These are phyloP conservation scores for Pyrrhoderma noxium DNA, from an alignment of 1,284 basidiomycete species.

Conservation along the genomic window DNA sequence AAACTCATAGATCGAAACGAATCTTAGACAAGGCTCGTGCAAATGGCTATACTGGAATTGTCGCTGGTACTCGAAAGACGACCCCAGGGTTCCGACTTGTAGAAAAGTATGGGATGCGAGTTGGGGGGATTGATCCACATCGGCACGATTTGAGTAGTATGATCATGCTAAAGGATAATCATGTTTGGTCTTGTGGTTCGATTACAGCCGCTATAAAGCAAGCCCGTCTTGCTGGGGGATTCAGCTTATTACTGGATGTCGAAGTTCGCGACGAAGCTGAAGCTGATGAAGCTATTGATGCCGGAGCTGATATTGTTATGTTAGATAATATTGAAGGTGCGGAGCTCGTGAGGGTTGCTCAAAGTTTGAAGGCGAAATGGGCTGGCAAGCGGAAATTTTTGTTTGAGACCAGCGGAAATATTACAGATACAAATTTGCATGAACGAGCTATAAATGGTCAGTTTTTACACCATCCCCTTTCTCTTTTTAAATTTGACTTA, in stretches of 20 bases:
- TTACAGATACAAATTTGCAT: constrained; percentile 77
- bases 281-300: constrained; percentile 92
- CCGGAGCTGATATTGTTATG: constrained; percentile 97
- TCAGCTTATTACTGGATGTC: constrained; percentile 89
- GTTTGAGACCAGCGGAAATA: constrained; percentile 89
- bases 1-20: constrained; percentile 57
- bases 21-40: constrained; percentile 77
- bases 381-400: constrained; percentile 73
- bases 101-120: constrained; percentile 98
- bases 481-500: background rate
- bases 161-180: constrained; percentile 99
- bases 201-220: constrained; percentile 83
- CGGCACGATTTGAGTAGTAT: constrained; percentile 96
- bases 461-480: constrained; percentile 19
- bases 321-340: constrained; percentile 89
- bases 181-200: constrained; percentile 91
- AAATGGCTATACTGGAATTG: constrained; percentile 80
- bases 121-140: constrained; percentile 95
- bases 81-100: constrained; percentile 97
- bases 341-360: constrained; percentile 62
- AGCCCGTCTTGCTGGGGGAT: constrained; percentile 87
- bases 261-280: constrained; percentile 87
- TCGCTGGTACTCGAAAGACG: constrained; percentile 96
- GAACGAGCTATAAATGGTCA: constrained; percentile 70
- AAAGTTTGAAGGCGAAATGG: constrained; percentile 71